Percentiles rank a stretch among this genome's conserved stretches.
phyloP scores from a whole-genome alignment of 345 rosid genomes.

The Pistacia integerrima region DNA sequence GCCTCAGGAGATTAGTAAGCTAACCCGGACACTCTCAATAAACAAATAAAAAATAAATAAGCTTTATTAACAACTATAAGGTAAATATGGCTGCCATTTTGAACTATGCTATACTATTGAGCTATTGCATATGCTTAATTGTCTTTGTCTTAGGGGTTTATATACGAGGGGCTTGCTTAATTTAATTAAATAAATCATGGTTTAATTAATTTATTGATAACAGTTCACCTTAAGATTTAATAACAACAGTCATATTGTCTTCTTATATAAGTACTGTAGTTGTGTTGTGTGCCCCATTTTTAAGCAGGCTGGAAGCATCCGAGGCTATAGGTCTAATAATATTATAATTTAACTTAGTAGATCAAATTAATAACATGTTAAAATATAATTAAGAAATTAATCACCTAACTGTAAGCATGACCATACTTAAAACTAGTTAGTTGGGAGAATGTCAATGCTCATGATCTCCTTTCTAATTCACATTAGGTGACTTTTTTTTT shows the following conservation, averaged over 20 bases:
- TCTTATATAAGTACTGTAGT: neutral
- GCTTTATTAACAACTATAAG: too few relatives aligned
- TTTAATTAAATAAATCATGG: neutral
- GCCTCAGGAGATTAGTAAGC: too few relatives aligned
- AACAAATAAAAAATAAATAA: too few relatives aligned
- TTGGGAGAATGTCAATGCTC: slow-evolving; percentile 27
- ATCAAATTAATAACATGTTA: neutral
- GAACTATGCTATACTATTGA: too few relatives aligned
- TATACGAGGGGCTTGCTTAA: too few relatives aligned
- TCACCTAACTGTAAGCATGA: neutral
- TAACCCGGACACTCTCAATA: too few relatives aligned
- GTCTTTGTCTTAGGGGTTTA: too few relatives aligned
- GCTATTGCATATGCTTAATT: neutral
- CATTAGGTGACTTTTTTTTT: too few relatives aligned
- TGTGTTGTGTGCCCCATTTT: slow-evolving; percentile 19
- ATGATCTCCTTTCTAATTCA: too few relatives aligned
- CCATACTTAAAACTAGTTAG: neutral
- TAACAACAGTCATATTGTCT: slow-evolving; percentile 9
- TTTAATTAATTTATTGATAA: neutral
- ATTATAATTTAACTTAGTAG: neutral
- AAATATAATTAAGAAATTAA: neutral
- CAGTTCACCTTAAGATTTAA: neutral
- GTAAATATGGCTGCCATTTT: too few relatives aligned
- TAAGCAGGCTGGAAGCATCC: slow-evolving; percentile 32
- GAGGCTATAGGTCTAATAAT: slow-evolving; percentile 21